These are phyloP conservation scores for Fusarium penzigii DNA, from an alignment of 2,329 filamentous ascomycete species.

Conservation along the genomic window DNA sequence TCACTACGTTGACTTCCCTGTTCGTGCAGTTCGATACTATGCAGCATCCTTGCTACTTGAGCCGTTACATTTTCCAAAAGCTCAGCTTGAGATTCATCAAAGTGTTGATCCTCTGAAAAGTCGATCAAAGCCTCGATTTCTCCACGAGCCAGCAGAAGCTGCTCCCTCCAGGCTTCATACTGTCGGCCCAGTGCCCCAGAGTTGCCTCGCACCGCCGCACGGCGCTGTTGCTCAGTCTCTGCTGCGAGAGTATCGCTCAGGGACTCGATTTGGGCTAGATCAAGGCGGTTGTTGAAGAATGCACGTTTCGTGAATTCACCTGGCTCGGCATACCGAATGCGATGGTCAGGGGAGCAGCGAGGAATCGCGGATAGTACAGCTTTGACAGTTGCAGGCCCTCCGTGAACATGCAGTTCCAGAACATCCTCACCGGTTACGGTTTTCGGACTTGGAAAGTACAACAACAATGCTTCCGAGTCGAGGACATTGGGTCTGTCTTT, in stretches of 20 bases:
- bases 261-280: constrained; percentile 79
- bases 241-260: constrained; percentile 64
- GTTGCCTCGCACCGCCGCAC: constrained; percentile 77
- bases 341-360: constrained; percentile 38
- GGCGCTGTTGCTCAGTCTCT: constrained; percentile 90
- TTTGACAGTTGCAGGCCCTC: constrained; percentile 83
- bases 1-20: constrained; percentile 80
- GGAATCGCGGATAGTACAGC: constrained; percentile 81
- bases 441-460: constrained; percentile 78
- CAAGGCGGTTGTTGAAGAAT: constrained; percentile 82
- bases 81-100: constrained; percentile 79
- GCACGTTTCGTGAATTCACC: constrained; percentile 94
- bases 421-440: constrained; percentile 93
- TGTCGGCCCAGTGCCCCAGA: constrained; percentile 68
- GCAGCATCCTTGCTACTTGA: constrained; percentile 63
- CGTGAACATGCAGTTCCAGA: constrained; percentile 92
- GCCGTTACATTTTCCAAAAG: constrained; percentile 69
- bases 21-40: constrained; percentile 68
- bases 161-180: constrained; percentile 81
- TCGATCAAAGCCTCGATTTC: constrained; percentile 96
- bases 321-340: constrained; percentile 84
- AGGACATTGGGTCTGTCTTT: constrained; percentile 52
- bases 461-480: constrained; percentile 76
- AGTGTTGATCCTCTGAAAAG: constrained; percentile 96
- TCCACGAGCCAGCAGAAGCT: constrained; percentile 77